These are phyloP conservation scores for Athelia psychrophila DNA, from an alignment of 1,284 basidiomycete species.

Conservation along the genomic window DNA sequence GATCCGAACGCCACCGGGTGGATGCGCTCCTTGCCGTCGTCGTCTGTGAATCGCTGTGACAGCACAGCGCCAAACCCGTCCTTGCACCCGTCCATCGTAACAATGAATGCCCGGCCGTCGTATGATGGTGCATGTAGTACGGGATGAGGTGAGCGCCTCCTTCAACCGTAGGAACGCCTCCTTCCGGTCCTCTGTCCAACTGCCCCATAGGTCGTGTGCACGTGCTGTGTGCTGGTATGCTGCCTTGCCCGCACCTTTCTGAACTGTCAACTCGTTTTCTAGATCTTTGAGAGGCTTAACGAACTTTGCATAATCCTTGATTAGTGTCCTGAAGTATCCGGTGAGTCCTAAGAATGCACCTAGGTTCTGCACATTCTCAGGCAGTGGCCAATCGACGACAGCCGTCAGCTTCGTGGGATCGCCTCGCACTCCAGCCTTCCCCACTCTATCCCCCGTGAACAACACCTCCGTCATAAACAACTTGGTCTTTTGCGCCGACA, in stretches of 20 bases:
- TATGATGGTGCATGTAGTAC: neutral
- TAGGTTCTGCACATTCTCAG: slow-evolving; percentile 18
- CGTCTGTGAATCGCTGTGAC: neutral
- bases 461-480: slow-evolving; percentile 17
- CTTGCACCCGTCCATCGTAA: slow-evolving; percentile 1
- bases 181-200: neutral
- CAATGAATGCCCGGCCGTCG: neutral
- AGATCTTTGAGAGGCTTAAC: slow-evolving; percentile 28
- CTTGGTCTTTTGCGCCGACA: slow-evolving; percentile 11
- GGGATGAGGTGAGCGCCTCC: neutral
- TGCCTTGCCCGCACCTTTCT: slow-evolving; percentile 15
- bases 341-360: slow-evolving; percentile 24
- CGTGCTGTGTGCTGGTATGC: slow-evolving; percentile 13
- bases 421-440: neutral
- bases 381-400: slow-evolving; percentile 29
- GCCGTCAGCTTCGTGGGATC: slow-evolving; percentile 16
- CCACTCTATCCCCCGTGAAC: slow-evolving; percentile 2
- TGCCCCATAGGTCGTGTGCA: neutral
- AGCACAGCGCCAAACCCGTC: neutral
- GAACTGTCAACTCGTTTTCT: slow-evolving; percentile 16
- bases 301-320: slow-evolving; percentile 26
- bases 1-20: neutral
- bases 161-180: neutral
- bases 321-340: slow-evolving; percentile 24
- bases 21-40: neutral